phyloP scores from a whole-genome alignment of 257 asterid species.

The Solanum rostratum region DNA sequence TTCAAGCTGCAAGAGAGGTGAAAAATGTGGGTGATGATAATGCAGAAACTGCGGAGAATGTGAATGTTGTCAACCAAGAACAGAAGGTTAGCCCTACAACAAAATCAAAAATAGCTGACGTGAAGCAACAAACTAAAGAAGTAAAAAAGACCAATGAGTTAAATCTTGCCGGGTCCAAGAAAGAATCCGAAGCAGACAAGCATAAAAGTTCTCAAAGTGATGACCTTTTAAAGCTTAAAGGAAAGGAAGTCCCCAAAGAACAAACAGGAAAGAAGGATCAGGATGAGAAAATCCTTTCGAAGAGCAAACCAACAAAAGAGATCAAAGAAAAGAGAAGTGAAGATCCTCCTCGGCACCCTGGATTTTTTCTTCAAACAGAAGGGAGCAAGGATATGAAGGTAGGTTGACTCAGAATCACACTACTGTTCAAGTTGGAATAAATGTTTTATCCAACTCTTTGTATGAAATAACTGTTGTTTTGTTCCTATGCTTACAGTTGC shows the following conservation, averaged over 20 bases:
- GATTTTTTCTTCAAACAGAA: slow-evolving; percentile 62
- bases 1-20: slow-evolving; percentile 17
- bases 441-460: not conserved
- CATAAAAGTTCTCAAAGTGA: slow-evolving; percentile 26
- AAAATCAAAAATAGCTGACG: slow-evolving; percentile 8
- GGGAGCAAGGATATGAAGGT: slow-evolving; percentile 72
- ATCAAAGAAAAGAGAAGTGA: slow-evolving; percentile 48
- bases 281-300: slow-evolving; percentile 33
- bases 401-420: slow-evolving; percentile 12
- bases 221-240: slow-evolving; percentile 25
- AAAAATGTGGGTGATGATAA: slow-evolving; percentile 16
- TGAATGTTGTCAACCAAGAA: slow-evolving; percentile 11
- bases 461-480: not conserved
- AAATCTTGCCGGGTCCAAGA: slow-evolving; percentile 23
- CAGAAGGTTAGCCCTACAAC: slow-evolving; percentile 12
- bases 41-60: slow-evolving; percentile 19
- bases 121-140: slow-evolving; percentile 26
- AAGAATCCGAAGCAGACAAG: slow-evolving; percentile 18
- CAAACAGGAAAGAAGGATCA: slow-evolving; percentile 27
- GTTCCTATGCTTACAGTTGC: slow-evolving; percentile 35
- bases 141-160: slow-evolving; percentile 26
- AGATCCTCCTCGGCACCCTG: slow-evolving; percentile 89
- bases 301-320: slow-evolving; percentile 28
- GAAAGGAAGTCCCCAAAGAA: slow-evolving; percentile 28
- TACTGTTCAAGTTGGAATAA: not conserved